Evolutionary conservation across 352 stramenopile genomes (phyloP), one percentile per base, ranked within the genome.

Genomic region (Phytophthora sp.): DNA sequence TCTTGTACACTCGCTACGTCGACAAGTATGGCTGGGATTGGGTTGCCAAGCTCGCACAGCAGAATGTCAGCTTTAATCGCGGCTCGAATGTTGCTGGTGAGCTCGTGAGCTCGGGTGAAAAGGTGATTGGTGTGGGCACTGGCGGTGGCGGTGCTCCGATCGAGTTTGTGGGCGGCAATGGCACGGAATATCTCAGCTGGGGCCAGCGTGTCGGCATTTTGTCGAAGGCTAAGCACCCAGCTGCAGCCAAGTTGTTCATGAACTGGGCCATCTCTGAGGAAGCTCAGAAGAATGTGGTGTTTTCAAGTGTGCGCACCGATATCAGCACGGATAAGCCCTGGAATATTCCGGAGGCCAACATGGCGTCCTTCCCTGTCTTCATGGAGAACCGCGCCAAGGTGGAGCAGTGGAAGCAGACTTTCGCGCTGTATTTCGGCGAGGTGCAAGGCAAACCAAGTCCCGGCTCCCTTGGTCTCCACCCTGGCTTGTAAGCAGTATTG

Each of bases 1-100:
- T 82, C 66, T n/a, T 85, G 4, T 88, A 79, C 53, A 43, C 55
- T 1, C 50, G 56, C 15, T 85, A 84, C 57, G 58, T 84, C 2
- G 64, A 82, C 60, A 76, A 77, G 56, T 87, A 84, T 45, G 77
- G 72, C n/a, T 87, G 72, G 77, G 69, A 79, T 24, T 87, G 74
- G 74, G 72, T 74, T 4, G 17, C 50, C 15, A 75, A 79, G 59
- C 27, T 87, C 3, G 62, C 62, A 0, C 18, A 60, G 32, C 68
- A 87, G 48, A 51, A 73, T 10, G 41, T 82, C 4, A 13, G 41
- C 23, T 82, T 80, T 41, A 54, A 71, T 30, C 76, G 73, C 6
- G 73, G 73, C 5, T 69, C 74, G 4, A 61, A 79, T 38, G 60
- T 65, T 3, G 48, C 73, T 0, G 55, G 39, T 4, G 45, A 76